Percentiles rank a stretch among this genome's conserved stretches.
Conservation (phyloP, 768 basidiomycete species). For the Cubamyces lactineus region DNA sequence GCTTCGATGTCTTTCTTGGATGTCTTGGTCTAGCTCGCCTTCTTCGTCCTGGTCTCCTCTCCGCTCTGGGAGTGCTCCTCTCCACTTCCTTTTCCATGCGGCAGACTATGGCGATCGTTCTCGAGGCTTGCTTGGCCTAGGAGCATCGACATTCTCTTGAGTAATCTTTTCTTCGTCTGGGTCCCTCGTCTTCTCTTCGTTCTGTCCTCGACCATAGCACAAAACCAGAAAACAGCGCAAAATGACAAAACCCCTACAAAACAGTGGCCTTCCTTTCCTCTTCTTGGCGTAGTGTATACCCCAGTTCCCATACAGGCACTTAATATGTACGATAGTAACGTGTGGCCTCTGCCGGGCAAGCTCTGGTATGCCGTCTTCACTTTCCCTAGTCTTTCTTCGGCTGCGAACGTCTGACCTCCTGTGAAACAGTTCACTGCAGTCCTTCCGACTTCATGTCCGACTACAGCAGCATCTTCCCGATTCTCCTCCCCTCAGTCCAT, state of each 20-base stretch:
- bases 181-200: too few relatives aligned
- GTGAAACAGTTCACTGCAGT: too few relatives aligned
- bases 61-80: background rate
- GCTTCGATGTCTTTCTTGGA: background rate
- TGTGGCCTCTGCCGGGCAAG: too few relatives aligned
- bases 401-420: too few relatives aligned
- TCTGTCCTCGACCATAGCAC: too few relatives aligned
- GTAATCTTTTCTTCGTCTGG: background rate
- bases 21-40: background rate
- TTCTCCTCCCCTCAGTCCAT: background rate
- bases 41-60: background rate
- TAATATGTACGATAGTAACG: background rate
- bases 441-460: too few relatives aligned
- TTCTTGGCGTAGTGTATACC: background rate
- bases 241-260: background rate
- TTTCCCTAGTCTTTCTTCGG: too few relatives aligned
- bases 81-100: conserved; percentile 1
- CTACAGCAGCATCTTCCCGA: too few relatives aligned
- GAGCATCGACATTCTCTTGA: background rate
- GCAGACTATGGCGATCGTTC: background rate
- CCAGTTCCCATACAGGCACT: background rate
- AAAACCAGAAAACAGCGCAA: background rate
- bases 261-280: background rate
- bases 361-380: too few relatives aligned
- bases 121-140: background rate